Evolutionary conservation across 441 rosid species (phyloP), one percentile per base, ranked within the genome.

Genomic region (Populus tomentosa): DNA sequence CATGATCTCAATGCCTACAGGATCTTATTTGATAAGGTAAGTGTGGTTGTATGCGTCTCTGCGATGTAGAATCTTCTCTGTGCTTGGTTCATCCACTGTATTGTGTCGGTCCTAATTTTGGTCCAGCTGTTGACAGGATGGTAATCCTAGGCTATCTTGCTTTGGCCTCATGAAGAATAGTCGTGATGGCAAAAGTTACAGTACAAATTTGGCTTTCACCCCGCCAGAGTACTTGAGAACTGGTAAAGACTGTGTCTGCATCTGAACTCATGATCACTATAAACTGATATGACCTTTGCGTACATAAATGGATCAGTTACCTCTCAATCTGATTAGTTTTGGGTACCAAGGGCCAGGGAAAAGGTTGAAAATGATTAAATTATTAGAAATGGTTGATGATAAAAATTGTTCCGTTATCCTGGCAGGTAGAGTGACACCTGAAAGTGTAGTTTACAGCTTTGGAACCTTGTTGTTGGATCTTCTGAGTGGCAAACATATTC

Each of bases 81-180:
- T 6, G 38, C 38, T 21, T 21, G 61, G 62, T 33, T 68, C 53
- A 3, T 65, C 18, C 70, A 82, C 64, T 38, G 30, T 75, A 46
- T 16, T 75, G 62, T 70, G 74, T 81, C 56, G 78, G 36, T 20
- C n/a, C 24, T 78, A 24, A 8, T 35, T 2, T 71, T 62, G 69
- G 68, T 53, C 80, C 74, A 18, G 71, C 79, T 28, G 76, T 83
- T 83, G 67, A 72, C 86, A 95, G 99, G 94, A 90, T 80, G 98
- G 94, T 61, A 89, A 92, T 84, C 98, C 99, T 0, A 88, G 98
- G 87, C 82, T 96, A 26, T 96, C 99, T 80, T 94, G 98, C 87
- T 96, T 92, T 81, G 99, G 99, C 66, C 93, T 96, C 11, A 92
- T 94, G 98, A 96, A 94, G 87, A 96, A 96, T 82, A 94, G 99